These are phyloP conservation scores for Sanguinoderma infundibulare DNA, from an alignment of 1,284 basidiomycete genomes.

Conservation along the genomic window DNA sequence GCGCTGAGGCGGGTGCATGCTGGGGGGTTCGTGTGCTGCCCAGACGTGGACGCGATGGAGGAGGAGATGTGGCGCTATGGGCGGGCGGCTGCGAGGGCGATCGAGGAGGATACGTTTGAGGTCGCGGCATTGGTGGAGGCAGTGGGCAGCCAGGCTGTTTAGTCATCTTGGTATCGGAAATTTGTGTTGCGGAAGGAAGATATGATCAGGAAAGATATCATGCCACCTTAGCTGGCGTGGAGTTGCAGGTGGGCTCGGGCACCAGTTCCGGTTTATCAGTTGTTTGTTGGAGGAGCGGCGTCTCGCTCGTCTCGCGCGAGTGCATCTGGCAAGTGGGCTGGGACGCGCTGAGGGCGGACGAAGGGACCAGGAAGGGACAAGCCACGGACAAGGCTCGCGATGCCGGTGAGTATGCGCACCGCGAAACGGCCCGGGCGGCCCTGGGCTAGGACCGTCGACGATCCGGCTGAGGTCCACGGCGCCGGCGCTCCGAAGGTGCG, in stretches of 20 bases:
- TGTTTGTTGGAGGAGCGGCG: constrained; percentile 19
- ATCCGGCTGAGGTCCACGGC: constrained; percentile 46
- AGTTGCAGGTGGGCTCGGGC: constrained; percentile 22
- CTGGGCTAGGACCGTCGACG: constrained; percentile 40
- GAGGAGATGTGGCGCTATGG: constrained; percentile 21
- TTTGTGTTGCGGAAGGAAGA: too few species aligned
- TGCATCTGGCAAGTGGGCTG: too few species aligned
- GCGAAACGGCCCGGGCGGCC: background rate
- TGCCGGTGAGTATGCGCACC: constrained; percentile 13
- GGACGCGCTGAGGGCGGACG: constrained; percentile 11
- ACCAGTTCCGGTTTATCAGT: constrained; percentile 6
- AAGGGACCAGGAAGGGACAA: constrained; percentile 21
- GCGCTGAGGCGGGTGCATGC: constrained; percentile 16
- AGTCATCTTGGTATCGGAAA: too few species aligned
- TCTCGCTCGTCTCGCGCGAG: constrained; percentile 26
- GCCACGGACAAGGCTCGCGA: constrained; percentile 20
- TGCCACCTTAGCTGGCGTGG: constrained; percentile 20
- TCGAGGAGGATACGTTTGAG: constrained; percentile 15
- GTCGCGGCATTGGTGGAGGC: constrained; percentile 1
- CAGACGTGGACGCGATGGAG: constrained; percentile 19
- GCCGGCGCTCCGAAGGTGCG: constrained; percentile 38
- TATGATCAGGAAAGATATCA: too few species aligned
- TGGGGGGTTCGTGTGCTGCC: constrained; percentile 8
- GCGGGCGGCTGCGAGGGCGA: constrained; percentile 5
- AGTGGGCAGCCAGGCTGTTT: background rate